Conservation (phyloP, 2,329 filamentous ascomycete genomes). For the Ceratocystis ficicola region DNA sequence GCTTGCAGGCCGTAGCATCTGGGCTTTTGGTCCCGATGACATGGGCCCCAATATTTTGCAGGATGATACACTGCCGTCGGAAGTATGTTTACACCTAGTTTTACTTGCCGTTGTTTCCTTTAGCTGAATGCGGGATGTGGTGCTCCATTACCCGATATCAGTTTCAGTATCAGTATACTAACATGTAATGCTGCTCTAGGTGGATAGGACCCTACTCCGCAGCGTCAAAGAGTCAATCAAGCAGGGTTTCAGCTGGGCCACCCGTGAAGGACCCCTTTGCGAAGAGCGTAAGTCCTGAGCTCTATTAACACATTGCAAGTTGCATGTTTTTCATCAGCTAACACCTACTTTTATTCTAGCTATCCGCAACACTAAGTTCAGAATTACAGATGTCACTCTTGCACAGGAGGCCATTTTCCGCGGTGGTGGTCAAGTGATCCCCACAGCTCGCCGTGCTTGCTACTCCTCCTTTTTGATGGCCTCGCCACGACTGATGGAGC, state of each 20-base stretch:
- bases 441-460: slow-evolving; percentile 80
- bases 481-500: slow-evolving; percentile 91
- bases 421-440: slow-evolving; percentile 93
- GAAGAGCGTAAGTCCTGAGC: slow-evolving; percentile 68
- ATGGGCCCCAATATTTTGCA: slow-evolving; percentile 90
- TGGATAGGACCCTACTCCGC: slow-evolving; percentile 81
- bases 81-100: slow-evolving; percentile 39
- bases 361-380: slow-evolving; percentile 96
- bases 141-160: not conserved
- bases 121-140: too few species aligned
- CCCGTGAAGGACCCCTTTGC: slow-evolving; percentile 86
- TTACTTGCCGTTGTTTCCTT: not conserved
- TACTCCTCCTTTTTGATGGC: slow-evolving; percentile 98
- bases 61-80: slow-evolving; percentile 87
- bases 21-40: slow-evolving; percentile 96
- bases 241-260: slow-evolving; percentile 94
- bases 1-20: slow-evolving; percentile 85
- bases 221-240: slow-evolving; percentile 84
- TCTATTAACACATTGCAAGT: slow-evolving; percentile 1
- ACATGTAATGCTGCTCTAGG: slow-evolving; percentile 35
- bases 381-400: slow-evolving; percentile 78
- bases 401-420: slow-evolving; percentile 87
- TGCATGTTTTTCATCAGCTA: not conserved
- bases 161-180: slow-evolving; percentile 21
- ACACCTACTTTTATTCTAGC: slow-evolving; percentile 38